phyloP scores from a whole-genome alignment of 257 asterid species.

The Striga asiatica region DNA sequence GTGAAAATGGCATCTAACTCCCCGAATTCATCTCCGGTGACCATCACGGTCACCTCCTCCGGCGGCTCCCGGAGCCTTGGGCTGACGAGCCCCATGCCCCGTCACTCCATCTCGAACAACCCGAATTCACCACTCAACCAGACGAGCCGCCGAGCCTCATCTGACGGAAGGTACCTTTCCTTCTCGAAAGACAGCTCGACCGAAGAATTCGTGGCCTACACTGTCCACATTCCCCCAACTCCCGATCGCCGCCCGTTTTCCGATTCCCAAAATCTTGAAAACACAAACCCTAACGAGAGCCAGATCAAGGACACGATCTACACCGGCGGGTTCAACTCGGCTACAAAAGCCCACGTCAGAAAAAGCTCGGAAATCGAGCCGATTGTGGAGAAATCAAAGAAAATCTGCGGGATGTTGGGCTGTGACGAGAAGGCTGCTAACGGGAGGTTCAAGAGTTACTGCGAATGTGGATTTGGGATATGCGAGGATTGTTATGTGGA shows the following conservation, averaged over 20 bases:
- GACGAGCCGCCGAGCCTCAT: slow-evolving; percentile 29
- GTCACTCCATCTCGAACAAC: slow-evolving; percentile 58
- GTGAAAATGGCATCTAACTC: slow-evolving; percentile 55
- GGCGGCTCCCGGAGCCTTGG: slow-evolving; percentile 49
- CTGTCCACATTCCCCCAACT: slow-evolving; percentile 86
- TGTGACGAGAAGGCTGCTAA: slow-evolving; percentile 55
- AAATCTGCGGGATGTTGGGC: slow-evolving; percentile 60
- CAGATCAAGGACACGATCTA: slow-evolving; percentile 66
- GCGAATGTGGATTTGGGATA: slow-evolving; percentile 77
- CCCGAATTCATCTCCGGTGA: slow-evolving; percentile 72
- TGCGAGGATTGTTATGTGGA: slow-evolving; percentile 68
- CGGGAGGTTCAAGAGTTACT: slow-evolving; percentile 28
- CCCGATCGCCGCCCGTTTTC: slow-evolving; percentile 48
- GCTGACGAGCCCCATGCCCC: slow-evolving; percentile 65
- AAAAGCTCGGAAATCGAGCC: slow-evolving; percentile 42
- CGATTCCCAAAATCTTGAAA: slow-evolving; percentile 32
- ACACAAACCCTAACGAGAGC: slow-evolving; percentile 33
- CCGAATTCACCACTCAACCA: slow-evolving; percentile 46
- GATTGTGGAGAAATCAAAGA: slow-evolving; percentile 33
- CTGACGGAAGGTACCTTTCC: slow-evolving; percentile 47
- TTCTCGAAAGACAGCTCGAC: slow-evolving; percentile 57
- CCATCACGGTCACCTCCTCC: slow-evolving; percentile 66
- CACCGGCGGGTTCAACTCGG: slow-evolving; percentile 82
- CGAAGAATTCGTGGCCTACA: slow-evolving; percentile 75
- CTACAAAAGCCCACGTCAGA: slow-evolving; percentile 57